phyloP scores from a whole-genome alignment of 2,329 filamentous ascomycete genomes.

The Dothidotthia symphoricarpi region DNA sequence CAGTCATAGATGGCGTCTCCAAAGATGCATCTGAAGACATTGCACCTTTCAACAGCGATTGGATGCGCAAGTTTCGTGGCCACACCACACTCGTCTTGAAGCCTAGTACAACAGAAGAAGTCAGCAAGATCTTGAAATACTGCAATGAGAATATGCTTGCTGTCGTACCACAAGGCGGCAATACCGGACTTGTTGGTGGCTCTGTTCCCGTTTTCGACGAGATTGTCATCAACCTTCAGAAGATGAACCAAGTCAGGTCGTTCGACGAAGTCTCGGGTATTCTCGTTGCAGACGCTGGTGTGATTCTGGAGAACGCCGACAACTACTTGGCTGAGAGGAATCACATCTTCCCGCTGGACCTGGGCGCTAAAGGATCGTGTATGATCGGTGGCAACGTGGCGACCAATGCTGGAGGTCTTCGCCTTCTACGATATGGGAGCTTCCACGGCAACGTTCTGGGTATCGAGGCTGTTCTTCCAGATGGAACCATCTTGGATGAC shows the following conservation, averaged over 20 bases:
- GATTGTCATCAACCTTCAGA: slow-evolving; percentile 85
- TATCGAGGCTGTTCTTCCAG: slow-evolving; percentile 87
- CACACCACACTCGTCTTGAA: slow-evolving; percentile 85
- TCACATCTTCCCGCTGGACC: slow-evolving; percentile 91
- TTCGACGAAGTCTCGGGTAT: slow-evolving; percentile 94
- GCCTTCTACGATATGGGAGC: slow-evolving; percentile 88
- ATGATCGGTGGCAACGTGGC: slow-evolving; percentile 95
- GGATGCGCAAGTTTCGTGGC: slow-evolving; percentile 98
- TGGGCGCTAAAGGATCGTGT: slow-evolving; percentile 97
- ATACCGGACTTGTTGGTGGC: slow-evolving; percentile 92
- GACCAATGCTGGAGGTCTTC: slow-evolving; percentile 90
- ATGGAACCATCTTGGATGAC: slow-evolving; percentile 89
- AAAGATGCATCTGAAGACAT: slow-evolving; percentile 74
- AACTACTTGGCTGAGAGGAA: slow-evolving; percentile 77
- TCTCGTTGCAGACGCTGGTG: slow-evolving; percentile 85
- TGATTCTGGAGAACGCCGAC: slow-evolving; percentile 86
- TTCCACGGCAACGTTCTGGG: slow-evolving; percentile 91
- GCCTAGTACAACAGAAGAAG: slow-evolving; percentile 78
- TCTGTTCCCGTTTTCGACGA: slow-evolving; percentile 98
- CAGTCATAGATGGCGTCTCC: slow-evolving; percentile 80
- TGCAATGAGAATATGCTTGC: slow-evolving; percentile 92
- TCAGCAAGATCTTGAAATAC: slow-evolving; percentile 87
- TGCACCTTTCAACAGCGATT: slow-evolving; percentile 91
- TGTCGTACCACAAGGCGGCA: slow-evolving; percentile 94
- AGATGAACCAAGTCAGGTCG: slow-evolving; percentile 86